These are phyloP conservation scores for Malus hybrid DNA, from an alignment of 331 rosid species.

Conservation along the genomic window DNA sequence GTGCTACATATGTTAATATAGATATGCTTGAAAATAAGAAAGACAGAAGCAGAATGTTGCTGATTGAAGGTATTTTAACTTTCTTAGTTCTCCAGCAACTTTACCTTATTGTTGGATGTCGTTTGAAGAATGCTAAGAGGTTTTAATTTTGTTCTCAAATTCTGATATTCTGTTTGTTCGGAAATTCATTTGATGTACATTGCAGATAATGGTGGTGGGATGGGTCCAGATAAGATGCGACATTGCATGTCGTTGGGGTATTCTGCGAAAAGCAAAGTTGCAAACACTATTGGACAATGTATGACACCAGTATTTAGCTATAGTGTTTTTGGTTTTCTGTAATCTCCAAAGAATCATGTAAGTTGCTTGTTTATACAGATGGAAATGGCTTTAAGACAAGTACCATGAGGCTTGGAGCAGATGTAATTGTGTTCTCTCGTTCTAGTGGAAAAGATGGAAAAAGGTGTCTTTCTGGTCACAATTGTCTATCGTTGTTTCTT, in stretches of 20 bases:
- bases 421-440: constrained; percentile 89
- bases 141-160: background rate
- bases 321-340: background rate
- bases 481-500: background rate
- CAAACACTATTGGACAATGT: constrained; percentile 94
- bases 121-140: background rate
- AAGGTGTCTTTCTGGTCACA: constrained; percentile 40
- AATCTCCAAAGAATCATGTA: constrained; percentile 13
- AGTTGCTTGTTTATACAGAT: constrained; percentile 44
- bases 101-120: background rate
- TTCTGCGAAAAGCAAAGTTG: constrained; percentile 77
- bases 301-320: constrained; percentile 12
- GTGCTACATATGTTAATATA: constrained; percentile 79
- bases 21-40: constrained; percentile 71
- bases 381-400: constrained; percentile 99
- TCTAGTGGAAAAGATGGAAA: constrained; percentile 50
- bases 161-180: background rate
- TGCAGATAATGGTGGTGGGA: constrained; percentile 99
- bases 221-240: constrained; percentile 96
- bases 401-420: constrained; percentile 99
- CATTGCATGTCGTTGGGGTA: constrained; percentile 98
- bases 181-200: constrained; percentile 13
- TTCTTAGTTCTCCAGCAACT: background rate
- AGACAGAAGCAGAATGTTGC: constrained; percentile 64
- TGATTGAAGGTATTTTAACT: constrained; percentile 60